Percentiles rank a stretch among this genome's conserved stretches.
Conservation (phyloP, 495 filamentous ascomycete genomes). For the Talaromyces wortmannii region DNA sequence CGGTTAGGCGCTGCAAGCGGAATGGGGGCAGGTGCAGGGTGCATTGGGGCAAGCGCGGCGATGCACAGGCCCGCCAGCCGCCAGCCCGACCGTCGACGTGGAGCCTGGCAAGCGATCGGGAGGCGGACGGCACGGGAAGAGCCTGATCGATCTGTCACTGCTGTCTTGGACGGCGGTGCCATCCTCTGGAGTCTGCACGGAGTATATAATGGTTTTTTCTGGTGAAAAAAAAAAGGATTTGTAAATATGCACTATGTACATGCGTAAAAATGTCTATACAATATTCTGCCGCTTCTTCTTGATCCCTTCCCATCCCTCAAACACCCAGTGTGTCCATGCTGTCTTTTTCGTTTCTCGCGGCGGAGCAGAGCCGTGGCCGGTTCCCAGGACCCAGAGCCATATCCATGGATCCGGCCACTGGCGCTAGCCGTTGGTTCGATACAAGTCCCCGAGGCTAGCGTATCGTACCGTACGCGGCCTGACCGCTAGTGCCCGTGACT, state of each 20-base stretch:
- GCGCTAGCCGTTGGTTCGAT: constrained; percentile 1
- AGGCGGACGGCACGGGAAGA: constrained; percentile 5
- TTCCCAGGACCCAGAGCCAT: constrained; percentile 4
- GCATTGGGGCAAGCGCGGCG: not conserved
- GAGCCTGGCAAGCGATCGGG: not conserved
- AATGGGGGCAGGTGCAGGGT: not conserved
- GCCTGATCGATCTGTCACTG: not conserved
- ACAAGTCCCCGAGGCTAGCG: not conserved
- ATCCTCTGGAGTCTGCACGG: no score
- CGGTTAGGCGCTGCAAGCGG: not conserved
- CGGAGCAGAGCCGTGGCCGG: not conserved
- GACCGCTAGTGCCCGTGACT: no score
- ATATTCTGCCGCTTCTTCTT: no score
- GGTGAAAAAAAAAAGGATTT: no score
- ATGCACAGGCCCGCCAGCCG: not conserved
- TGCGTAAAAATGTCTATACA: no score
- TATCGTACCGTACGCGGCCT: not conserved
- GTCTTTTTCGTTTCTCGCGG: not conserved
- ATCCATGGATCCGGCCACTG: constrained; percentile 5
- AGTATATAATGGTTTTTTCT: no score
- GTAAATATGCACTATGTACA: no score
- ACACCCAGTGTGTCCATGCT: no score
- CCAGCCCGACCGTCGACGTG: not conserved
- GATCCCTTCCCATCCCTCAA: no score
- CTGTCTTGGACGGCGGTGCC: no score